Evolutionary conservation across 2,329 filamentous ascomycete genomes (phyloP), one percentile per base, ranked within the genome.

Genomic region (Xylariaceae sp.): DNA sequence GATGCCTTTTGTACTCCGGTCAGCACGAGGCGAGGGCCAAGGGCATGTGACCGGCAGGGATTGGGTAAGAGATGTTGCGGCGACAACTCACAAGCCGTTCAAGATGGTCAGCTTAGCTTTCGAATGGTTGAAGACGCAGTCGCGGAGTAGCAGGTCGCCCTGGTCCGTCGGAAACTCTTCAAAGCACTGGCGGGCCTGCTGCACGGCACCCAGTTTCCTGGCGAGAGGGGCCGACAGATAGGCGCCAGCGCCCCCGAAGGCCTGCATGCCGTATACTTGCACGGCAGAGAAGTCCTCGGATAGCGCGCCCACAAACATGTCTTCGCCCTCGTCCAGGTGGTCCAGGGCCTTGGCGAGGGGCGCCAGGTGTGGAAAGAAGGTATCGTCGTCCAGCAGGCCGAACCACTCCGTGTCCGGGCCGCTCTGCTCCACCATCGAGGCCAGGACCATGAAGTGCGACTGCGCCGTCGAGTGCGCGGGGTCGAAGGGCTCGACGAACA

Each of bases 311-410:
- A 78, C 58, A 51, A 77, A 80, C 23, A 60, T 49, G 3, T 68
- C 61, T 15, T 61, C 49, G 3, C 59, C 63, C 44, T 70, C 59
- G 46, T 78, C 65, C 40, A 71, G 63, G 23, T 55, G 49, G 19
- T 45, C 47, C 2, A 79, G 60, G 5, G 65, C 59, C 12, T 63
- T 51, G 16, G 65, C 57, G 11, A 80, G 57, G 1, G 61, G 60
- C 31, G 65, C 52, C 28, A 79, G 64, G 2, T 68, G 72, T 2
- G 69, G 65, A 50, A 78, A 78, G 52, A 79, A 79, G 2, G 75
- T 80, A 44, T 80, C 75, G 46, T 80, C 75, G 47, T 80, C 75
- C 22, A 79, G 64, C 29, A 79, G 59, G 30, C 65, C 68, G 10
- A 67, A 63, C 74, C 75, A 79, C 19, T 60, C 56, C 0, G 71